Conservation (phyloP, 345 rosid species). For the Salix arbutifolia region DNA sequence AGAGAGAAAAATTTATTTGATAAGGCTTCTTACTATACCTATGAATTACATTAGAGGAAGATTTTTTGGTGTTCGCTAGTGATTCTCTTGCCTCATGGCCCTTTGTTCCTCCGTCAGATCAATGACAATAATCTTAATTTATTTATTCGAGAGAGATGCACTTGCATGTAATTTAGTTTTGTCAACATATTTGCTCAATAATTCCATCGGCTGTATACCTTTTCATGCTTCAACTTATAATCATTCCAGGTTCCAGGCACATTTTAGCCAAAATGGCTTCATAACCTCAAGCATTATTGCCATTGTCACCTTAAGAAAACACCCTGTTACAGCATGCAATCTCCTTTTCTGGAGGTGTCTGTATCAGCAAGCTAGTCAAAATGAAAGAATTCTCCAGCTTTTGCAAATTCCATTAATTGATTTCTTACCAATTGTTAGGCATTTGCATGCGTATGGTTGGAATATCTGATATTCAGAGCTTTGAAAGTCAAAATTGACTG, state of each 20-base stretch:
- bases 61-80: conserved; percentile 9
- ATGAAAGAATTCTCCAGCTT: background rate
- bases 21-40: no score
- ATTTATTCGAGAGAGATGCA: background rate
- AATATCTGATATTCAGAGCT: background rate
- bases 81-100: background rate
- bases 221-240: no score
- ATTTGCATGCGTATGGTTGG: background rate
- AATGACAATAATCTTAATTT: background rate
- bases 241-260: background rate
- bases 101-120: background rate
- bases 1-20: no score
- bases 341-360: no score
- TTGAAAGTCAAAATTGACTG: no score
- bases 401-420: background rate
- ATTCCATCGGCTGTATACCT: background rate
- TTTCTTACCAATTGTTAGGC: background rate
- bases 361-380: background rate
- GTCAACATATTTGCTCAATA: background rate
- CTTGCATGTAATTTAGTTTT: background rate
- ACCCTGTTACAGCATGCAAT: no score
- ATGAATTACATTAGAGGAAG: no score
- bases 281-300: background rate
- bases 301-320: background rate
- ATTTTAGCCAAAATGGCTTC: background rate